Conservation (phyloP, 129 eudicot genomes). For the Lactuca saligna region DNA sequence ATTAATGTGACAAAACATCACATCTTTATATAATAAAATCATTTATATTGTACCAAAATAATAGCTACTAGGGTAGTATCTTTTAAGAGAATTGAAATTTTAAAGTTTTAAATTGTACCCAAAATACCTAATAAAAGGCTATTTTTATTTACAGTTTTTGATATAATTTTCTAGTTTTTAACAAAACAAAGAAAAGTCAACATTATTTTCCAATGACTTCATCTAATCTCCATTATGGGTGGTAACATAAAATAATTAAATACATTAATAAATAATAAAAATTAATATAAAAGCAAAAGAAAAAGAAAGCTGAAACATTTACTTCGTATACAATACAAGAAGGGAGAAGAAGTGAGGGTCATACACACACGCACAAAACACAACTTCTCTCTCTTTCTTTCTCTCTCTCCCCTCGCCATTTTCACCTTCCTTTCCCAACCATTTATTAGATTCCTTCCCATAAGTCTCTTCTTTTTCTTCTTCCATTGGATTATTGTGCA, state of each 20-base stretch:
- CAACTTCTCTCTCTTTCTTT: slow-evolving; percentile 42
- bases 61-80: no score
- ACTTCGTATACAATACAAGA: slow-evolving; percentile 69
- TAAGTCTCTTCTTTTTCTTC: slow-evolving; percentile 47
- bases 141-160: slow-evolving; percentile 23
- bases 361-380: slow-evolving; percentile 47
- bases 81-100: no score
- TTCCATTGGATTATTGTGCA: slow-evolving; percentile 42
- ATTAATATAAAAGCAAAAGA: slow-evolving; percentile 26
- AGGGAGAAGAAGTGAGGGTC: slow-evolving; percentile 54
- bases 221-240: slow-evolving; percentile 19
- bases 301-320: slow-evolving; percentile 66
- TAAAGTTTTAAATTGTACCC: not conserved
- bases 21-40: no score
- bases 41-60: no score
- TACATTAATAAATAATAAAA: slow-evolving; percentile 7
- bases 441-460: slow-evolving; percentile 75
- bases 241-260: slow-evolving; percentile 10
- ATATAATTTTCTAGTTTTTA: slow-evolving; percentile 13
- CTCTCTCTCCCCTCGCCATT: slow-evolving; percentile 46
- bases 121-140: not conserved
- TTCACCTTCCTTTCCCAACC: slow-evolving; percentile 76
- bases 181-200: slow-evolving; percentile 29
- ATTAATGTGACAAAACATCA: no score
- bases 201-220: slow-evolving; percentile 22